Base-by-base conservation (phyloP, 2,329 filamentous ascomycete genomes). In the Rhynchosporium graminicola region DNA sequence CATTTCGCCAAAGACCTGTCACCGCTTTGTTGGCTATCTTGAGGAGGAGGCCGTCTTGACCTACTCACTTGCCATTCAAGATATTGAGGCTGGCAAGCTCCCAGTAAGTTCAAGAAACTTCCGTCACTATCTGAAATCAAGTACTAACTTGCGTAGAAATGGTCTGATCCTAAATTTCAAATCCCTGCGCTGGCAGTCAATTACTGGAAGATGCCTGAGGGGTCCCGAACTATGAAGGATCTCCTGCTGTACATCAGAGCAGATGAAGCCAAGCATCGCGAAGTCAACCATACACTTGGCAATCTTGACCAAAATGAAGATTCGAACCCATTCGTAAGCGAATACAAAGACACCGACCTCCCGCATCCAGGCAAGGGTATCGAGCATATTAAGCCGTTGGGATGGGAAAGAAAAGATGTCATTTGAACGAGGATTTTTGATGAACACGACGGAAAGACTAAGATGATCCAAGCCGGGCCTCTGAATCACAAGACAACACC, bases 1-100 rank as follows among this genome's bases (percentile, higher is more conserved):
- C 40, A 73, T 97, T 64, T 92, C 89, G 1, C 94, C 95, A 6
- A 87, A 88, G 65, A 94, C 91, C 66, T 94, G 91, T 72, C 95
- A 99, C 76, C 89, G 95, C 50, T 98, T 99, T 76, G 93, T 98
- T 59, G 95, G 93, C 1, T 98, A 98, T 71, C 86, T 99, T 12
- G 95, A 99, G 77, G 95, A 99, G 76, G 95, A 99, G 77, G 95
- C 95, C 8, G 94, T 98, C 1, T 84, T 96, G 73, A 99, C 95
- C 0, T 99, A 99, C 79, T 95, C 92, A 0, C 87, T 92, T 56
- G 91, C 92, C 64, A 90, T 98, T 70, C 81, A 87, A 68, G 95
- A 98, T 73, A 84, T 99, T 29, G 93, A 98, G 63, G 82, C 83
- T 2, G 94, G 94, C n/a, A 84, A 86, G 63, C 79, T 97, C 13